Evolutionary conservation across 208 protist species (phyloP).

Genomic region (Trypanosoma vivax): DNA sequence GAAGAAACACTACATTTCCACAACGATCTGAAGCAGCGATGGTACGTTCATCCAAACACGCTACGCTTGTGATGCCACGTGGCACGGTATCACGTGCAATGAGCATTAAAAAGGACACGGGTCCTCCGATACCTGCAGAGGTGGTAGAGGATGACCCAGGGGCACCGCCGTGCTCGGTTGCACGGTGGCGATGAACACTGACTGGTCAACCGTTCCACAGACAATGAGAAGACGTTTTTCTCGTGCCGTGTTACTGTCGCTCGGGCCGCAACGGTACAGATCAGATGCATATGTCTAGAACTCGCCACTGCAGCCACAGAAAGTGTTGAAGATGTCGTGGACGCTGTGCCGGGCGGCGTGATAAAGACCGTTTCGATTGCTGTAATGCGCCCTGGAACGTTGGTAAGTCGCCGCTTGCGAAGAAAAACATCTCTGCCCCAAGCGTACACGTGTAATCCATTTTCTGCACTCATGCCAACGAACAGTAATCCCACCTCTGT

Average conservation of each 20-base stretch:
- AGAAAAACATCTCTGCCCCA: slow-evolving; percentile 66
- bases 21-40: slow-evolving; percentile 65
- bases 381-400: slow-evolving; percentile 63
- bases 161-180: slow-evolving; percentile 26
- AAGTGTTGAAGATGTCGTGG: slow-evolving; percentile 22
- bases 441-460: slow-evolving; percentile 71
- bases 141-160: background rate
- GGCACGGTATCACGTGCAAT: slow-evolving; percentile 60
- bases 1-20: slow-evolving; percentile 61
- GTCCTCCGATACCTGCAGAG: background rate
- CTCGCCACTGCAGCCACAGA: slow-evolving; percentile 9
- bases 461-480: slow-evolving; percentile 53
- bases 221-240: slow-evolving; percentile 65
- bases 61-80: slow-evolving; percentile 49
- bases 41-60: slow-evolving; percentile 63
- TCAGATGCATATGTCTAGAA: slow-evolving; percentile 21
- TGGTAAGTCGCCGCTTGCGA: slow-evolving; percentile 46
- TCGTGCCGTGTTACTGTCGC: slow-evolving; percentile 22
- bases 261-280: slow-evolving; percentile 51
- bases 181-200: slow-evolving; percentile 61
- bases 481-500: slow-evolving; percentile 66
- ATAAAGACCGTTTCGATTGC: slow-evolving; percentile 71
- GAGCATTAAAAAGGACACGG: slow-evolving; percentile 46
- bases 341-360: slow-evolving; percentile 29
- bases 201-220: slow-evolving; percentile 58